These are phyloP conservation scores for Grosmannia serpens DNA, from an alignment of 2,329 filamentous ascomycete species.

Conservation along the genomic window DNA sequence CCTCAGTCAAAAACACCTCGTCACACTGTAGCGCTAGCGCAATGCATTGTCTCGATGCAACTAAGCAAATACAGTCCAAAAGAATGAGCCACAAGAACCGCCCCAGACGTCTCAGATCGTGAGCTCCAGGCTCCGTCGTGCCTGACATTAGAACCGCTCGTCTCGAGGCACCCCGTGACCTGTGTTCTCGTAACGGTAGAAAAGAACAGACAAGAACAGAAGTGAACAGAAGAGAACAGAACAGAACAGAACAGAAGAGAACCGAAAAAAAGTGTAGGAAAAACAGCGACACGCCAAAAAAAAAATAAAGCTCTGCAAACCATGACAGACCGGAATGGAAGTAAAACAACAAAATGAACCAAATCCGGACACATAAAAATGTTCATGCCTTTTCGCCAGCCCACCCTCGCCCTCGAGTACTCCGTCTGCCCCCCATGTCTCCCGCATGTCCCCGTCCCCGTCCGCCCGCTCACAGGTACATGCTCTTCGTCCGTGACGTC, in stretches of 20 bases:
- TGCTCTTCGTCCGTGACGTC: conserved; percentile 48
- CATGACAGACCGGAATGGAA: not conserved
- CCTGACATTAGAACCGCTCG: conserved; percentile 3
- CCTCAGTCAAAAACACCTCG: no score
- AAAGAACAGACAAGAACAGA: conserved; percentile 1
- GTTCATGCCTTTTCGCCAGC: not conserved
- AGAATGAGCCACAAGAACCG: conserved; percentile 3
- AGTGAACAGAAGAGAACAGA: no score
- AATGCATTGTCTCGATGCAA: conserved; percentile 3
- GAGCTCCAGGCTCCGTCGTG: conserved; percentile 9
- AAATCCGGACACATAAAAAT: conserved; percentile 6
- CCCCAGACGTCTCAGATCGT: not conserved
- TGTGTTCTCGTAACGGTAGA: conserved; percentile 5
- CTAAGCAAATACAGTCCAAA: conserved; percentile 10
- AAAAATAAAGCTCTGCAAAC: not conserved
- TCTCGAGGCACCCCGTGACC: conserved; percentile 1
- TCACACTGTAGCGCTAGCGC: not conserved
- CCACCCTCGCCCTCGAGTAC: not conserved
- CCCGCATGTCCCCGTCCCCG: not conserved
- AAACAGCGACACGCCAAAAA: not conserved
- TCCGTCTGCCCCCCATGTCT: not conserved
- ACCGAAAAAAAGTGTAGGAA: conserved; percentile 4
- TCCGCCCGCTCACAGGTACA: conserved; percentile 29
- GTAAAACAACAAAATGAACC: conserved; percentile 1
- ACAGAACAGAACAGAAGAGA: not conserved